A percentile compares a stretch with the other conserved stretches of the same genome.
Evolutionary conservation across 139 green algal species (phyloP).

Genomic region (Bryopsis sp.): DNA sequence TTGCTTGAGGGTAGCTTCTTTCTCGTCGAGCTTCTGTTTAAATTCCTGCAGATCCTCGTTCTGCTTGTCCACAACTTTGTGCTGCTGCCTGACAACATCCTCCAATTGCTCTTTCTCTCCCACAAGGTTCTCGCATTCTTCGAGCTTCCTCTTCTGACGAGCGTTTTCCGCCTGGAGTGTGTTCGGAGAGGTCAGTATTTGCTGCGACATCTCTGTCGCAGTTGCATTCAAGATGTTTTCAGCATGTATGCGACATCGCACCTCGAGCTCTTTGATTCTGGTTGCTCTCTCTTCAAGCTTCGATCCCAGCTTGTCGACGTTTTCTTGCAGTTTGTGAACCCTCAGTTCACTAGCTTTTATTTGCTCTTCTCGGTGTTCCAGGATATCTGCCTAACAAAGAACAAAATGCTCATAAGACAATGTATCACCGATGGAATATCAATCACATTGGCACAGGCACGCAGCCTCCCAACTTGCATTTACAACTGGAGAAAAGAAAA

Average conservation of each 20-base stretch:
- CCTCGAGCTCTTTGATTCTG: neutral
- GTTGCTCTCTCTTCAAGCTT: neutral
- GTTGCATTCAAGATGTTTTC: neutral
- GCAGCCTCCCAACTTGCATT: neutral
- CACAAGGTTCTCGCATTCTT: conserved; percentile 17
- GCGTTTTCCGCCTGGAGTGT: conserved; percentile 3
- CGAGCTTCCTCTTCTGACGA: conserved; percentile 12
- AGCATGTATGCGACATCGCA: neutral
- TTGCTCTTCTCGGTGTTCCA: conserved; percentile 47
- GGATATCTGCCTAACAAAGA: conserved; percentile 44
- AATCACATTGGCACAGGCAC: neutral
- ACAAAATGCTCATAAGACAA: too few species aligned
- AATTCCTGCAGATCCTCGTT: conserved; percentile 20
- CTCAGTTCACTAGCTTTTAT: conserved; percentile 38
- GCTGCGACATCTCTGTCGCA: too few species aligned
- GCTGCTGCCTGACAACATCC: conserved; percentile 20
- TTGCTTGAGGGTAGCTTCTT: neutral
- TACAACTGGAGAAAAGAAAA: neutral
- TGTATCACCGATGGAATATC: too few species aligned
- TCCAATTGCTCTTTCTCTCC: conserved; percentile 25
- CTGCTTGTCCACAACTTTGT: conserved; percentile 23
- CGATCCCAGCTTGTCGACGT: conserved; percentile 21
- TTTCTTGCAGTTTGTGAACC: conserved; percentile 15
- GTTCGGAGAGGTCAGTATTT: neutral
- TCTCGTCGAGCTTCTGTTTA: neutral